Conservation (phyloP, 2,329 filamentous ascomycete genomes). For the Macroventuria anomochaeta region DNA sequence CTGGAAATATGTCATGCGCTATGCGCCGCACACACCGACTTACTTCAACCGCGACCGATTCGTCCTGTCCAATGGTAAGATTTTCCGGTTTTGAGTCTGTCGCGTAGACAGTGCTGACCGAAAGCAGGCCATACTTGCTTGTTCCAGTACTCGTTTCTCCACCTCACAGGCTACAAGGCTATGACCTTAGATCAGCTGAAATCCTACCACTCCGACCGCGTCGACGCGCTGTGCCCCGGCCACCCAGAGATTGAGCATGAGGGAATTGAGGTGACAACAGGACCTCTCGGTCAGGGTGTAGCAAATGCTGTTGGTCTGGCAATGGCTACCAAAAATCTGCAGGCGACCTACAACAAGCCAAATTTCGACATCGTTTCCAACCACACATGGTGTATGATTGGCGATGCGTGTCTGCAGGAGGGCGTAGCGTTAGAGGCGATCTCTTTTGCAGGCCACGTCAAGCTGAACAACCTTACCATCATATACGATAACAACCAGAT, state of each 20-base stretch:
- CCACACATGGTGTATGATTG: slow-evolving; percentile 64
- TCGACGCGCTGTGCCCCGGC: slow-evolving; percentile 61
- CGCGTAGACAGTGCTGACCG: neutral
- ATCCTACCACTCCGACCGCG: slow-evolving; percentile 58
- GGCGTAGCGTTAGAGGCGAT: slow-evolving; percentile 65
- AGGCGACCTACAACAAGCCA: slow-evolving; percentile 60
- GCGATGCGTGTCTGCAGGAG: slow-evolving; percentile 66
- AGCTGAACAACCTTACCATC: slow-evolving; percentile 63
- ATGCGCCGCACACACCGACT: slow-evolving; percentile 60
- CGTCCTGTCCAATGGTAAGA: slow-evolving; percentile 63
- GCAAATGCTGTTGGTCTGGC: slow-evolving; percentile 66
- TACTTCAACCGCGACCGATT: slow-evolving; percentile 70
- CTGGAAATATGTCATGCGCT: slow-evolving; percentile 69
- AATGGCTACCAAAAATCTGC: slow-evolving; percentile 64
- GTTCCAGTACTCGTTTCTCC: slow-evolving; percentile 62
- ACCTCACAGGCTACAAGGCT: slow-evolving; percentile 60
- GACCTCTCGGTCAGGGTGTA: slow-evolving; percentile 66
- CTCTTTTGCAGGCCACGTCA: slow-evolving; percentile 62
- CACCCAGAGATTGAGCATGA: slow-evolving; percentile 65
- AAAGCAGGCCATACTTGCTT: slow-evolving; percentile 58
- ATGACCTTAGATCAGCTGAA: slow-evolving; percentile 66
- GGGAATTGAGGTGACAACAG: slow-evolving; percentile 66
- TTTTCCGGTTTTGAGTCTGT: neutral
- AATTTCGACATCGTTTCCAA: slow-evolving; percentile 58
- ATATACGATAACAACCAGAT: slow-evolving; percentile 69